Conservation (phyloP, 495 filamentous ascomycete species). For the Penicillium atrosanguineum region DNA sequence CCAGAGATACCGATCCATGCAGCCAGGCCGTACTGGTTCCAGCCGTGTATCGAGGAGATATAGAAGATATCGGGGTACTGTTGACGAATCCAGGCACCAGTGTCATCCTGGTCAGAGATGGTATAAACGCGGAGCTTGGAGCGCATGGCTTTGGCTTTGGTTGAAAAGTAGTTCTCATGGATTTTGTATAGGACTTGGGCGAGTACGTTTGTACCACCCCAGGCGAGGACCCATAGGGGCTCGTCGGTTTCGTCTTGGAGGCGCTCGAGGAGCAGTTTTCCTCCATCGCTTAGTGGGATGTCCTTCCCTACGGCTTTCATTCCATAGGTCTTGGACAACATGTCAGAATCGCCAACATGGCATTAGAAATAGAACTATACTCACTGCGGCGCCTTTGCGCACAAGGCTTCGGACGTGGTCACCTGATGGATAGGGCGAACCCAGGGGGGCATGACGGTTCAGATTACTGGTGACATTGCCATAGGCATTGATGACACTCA, state of each 20-base stretch:
- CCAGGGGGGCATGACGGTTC: conserved; percentile 32
- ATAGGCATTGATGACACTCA: conserved; percentile 34
- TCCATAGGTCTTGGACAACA: conserved; percentile 25
- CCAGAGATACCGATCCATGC: conserved; percentile 49
- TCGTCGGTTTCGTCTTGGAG: conserved; percentile 23
- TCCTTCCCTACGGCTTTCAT: conserved; percentile 30
- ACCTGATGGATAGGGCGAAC: conserved; percentile 30
- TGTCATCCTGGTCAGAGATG: conserved; percentile 51
- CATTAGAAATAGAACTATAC: background rate
- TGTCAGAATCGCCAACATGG: background rate
- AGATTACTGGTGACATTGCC: conserved; percentile 29
- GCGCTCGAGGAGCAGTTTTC: conserved; percentile 36
- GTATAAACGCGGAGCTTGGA: conserved; percentile 46
- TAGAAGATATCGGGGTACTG: conserved; percentile 46
- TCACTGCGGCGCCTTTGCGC: conserved; percentile 23
- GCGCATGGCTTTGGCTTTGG: conserved; percentile 29
- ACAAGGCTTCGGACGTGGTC: conserved; percentile 26
- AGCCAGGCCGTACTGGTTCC: conserved; percentile 47
- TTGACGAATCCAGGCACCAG: conserved; percentile 45
- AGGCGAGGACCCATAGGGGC: conserved; percentile 44
- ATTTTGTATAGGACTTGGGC: conserved; percentile 40
- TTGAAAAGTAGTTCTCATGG: conserved; percentile 19
- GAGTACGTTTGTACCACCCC: conserved; percentile 50
- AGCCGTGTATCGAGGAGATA: conserved; percentile 45
- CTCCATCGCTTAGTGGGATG: conserved; percentile 35